Base-by-base conservation (phyloP, 2,329 filamentous ascomycete species). In the Cladosporium cucumerinum region DNA sequence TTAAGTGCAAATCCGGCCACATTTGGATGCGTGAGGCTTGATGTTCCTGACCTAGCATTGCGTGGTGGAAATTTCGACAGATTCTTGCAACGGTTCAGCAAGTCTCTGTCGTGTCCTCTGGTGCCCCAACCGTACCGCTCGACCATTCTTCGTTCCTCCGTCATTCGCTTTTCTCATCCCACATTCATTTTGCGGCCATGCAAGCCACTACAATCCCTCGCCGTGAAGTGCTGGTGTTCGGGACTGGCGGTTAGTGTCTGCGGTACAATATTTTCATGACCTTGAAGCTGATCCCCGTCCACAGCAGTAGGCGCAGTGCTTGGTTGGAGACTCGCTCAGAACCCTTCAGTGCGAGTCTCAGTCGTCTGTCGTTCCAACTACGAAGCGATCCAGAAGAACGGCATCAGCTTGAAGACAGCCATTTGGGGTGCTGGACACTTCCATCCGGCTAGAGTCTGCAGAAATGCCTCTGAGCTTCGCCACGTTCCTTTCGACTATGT, bases 351-450 rank as follows among this genome's bases (percentile, higher is more conserved):
- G 21, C 54, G 66, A 36, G 68, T 72, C 43, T 70, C 69, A 4
- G 69, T 70, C 5, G 69, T 72, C 21, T 71, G 69, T 55, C 65
- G 69, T 28, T 69, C 69, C 10, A 72, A 72, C 32, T 72, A 67
- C 49, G 65, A 70, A 23, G 55, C 54, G 6, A 67, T 71, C 36
- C 57, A 54, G 34, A 54, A 21, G 18, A 32, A 57, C 28, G 71
- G 70, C 18, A 70, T 69, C 57, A 51, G 48, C 5, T 46, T 71
- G 30, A 54, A 65, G 34, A 71, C 71, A n/a, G 61, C 65, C 7
- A 64, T 68, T 16, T 72, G 70, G 70, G 71, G 71, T 18, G 55
- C 65, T 49, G 70, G 70, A 28, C 54, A 63, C 11, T 71, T 71
- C 46, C 65, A 14, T 10, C 71, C 71, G 5, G 61, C 66, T 54